These are phyloP conservation scores for Daldinia sp. DNA, from an alignment of 2,329 filamentous ascomycete genomes.

Conservation along the genomic window DNA sequence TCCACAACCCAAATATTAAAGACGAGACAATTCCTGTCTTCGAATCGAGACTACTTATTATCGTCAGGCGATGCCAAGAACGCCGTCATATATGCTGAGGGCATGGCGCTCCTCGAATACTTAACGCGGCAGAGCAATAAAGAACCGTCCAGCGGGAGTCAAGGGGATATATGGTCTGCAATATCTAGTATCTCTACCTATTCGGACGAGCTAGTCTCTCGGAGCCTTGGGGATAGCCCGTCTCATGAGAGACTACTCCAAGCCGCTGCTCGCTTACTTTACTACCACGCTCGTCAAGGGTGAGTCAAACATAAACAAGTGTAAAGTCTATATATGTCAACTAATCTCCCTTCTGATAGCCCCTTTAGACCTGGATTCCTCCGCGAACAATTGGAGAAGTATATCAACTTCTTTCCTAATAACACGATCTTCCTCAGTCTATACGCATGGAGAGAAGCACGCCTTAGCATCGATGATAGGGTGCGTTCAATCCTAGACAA, in stretches of 20 bases:
- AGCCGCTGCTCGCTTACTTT: slow-evolving; percentile 70
- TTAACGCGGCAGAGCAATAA: slow-evolving; percentile 56
- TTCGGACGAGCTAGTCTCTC: slow-evolving; percentile 54
- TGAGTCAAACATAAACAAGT: slow-evolving; percentile 44
- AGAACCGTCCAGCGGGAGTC: slow-evolving; percentile 55
- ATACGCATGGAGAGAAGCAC: slow-evolving; percentile 76
- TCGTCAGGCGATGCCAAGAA: slow-evolving; percentile 56
- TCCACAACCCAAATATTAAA: slow-evolving; percentile 59
- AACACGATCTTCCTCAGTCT: slow-evolving; percentile 80
- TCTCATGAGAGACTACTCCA: slow-evolving; percentile 74
- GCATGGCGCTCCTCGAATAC: slow-evolving; percentile 73
- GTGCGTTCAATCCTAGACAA: slow-evolving; percentile 71
- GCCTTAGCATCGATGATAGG: slow-evolving; percentile 77
- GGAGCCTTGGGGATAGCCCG: slow-evolving; percentile 45
- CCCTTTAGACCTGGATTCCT: slow-evolving; percentile 74
- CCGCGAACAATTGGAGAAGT: slow-evolving; percentile 66
- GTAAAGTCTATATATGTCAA: not conserved
- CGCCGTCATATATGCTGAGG: slow-evolving; percentile 66
- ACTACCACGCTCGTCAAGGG: slow-evolving; percentile 69
- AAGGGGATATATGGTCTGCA: slow-evolving; percentile 65
- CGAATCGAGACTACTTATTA: slow-evolving; percentile 63
- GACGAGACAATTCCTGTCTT: slow-evolving; percentile 60
- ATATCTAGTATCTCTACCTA: slow-evolving; percentile 53
- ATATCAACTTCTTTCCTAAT: slow-evolving; percentile 71
- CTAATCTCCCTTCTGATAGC: slow-evolving; percentile 47